phyloP scores from a whole-genome alignment of 805 yeast species.

The Ogataea minuta region DNA sequence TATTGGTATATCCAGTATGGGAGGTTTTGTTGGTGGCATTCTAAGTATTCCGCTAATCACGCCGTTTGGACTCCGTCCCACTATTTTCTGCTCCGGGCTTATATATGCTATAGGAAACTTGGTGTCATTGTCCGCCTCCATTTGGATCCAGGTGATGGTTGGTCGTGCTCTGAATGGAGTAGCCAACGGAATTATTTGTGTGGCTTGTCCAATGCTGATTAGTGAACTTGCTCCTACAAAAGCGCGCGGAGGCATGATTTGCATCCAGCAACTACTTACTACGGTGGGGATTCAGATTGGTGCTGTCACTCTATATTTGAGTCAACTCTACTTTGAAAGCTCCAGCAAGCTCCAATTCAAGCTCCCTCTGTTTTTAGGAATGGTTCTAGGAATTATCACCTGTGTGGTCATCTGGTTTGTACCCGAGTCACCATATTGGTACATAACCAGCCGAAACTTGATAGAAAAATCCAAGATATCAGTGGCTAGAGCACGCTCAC shows the following conservation, averaged over 20 bases:
- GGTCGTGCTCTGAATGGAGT: conserved; percentile 34
- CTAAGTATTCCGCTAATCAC: conserved; percentile 25
- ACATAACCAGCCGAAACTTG: conserved; percentile 14
- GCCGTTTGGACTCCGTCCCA: conserved; percentile 25
- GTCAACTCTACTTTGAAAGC: conserved; percentile 11
- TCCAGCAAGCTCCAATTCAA: conserved; percentile 22
- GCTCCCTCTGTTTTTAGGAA: conserved; percentile 24
- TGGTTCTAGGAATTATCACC: conserved; percentile 16
- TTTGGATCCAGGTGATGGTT: conserved; percentile 27
- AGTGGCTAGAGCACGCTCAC: conserved; percentile 21
- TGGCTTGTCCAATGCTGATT: conserved; percentile 36
- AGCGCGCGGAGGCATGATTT: conserved; percentile 32
- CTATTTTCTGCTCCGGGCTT: conserved; percentile 25
- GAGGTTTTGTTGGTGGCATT: conserved; percentile 35
- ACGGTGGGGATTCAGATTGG: conserved; percentile 36
- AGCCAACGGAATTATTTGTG: conserved; percentile 33
- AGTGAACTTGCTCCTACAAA: conserved; percentile 35
- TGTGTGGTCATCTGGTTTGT: conserved; percentile 26
- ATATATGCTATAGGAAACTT: conserved; percentile 24
- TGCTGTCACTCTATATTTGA: conserved; percentile 23
- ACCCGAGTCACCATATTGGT: conserved; percentile 37
- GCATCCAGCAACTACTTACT: conserved; percentile 34
- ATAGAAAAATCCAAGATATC: conserved; percentile 20
- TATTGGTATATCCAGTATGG: conserved; percentile 31
- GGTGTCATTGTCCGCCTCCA: conserved; percentile 15